Evolutionary conservation across 192 early-diverging fungal species (phyloP).

Genomic region (Coemansia sp.): DNA sequence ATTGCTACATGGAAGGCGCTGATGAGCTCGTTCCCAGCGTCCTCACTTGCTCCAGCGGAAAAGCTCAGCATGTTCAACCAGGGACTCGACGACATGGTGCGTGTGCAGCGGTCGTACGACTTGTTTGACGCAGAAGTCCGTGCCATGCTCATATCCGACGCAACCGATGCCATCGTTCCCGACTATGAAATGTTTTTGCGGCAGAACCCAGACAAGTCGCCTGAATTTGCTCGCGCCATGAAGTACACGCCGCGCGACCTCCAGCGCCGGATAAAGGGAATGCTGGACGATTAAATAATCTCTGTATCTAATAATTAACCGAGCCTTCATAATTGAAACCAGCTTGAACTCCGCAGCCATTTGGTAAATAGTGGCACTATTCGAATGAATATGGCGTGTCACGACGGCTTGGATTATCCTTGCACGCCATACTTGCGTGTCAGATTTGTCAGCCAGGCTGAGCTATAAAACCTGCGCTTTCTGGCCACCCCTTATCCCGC

Average conservation of each 20-base stretch:
- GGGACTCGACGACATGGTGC: slow-evolving; percentile 52
- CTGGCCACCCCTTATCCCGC: neutral
- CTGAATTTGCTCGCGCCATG: slow-evolving; percentile 46
- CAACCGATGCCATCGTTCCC: slow-evolving; percentile 41
- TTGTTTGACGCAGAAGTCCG: slow-evolving; percentile 50
- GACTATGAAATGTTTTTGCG: slow-evolving; percentile 47
- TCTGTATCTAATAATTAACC: neutral
- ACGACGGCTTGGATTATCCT: neutral
- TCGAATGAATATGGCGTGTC: neutral
- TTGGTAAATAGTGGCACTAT: neutral
- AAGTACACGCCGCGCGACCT: slow-evolving; percentile 52
- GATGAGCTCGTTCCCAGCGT: slow-evolving; percentile 49
- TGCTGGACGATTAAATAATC: slow-evolving; percentile 43
- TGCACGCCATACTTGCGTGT: neutral
- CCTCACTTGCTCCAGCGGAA: slow-evolving; percentile 42
- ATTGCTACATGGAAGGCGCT: slow-evolving; percentile 51
- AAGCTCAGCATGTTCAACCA: slow-evolving; percentile 52
- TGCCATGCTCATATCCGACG: slow-evolving; percentile 43
- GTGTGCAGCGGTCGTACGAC: slow-evolving; percentile 44
- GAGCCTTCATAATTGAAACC: neutral
- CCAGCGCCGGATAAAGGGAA: slow-evolving; percentile 36
- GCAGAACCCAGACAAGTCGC: slow-evolving; percentile 49
- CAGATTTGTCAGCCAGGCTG: neutral
- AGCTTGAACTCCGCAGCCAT: neutral
- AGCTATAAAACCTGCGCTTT: neutral